phyloP scores from a whole-genome alignment of 2,329 filamentous ascomycete species.

The Aspergillus oerlinghausenensis region DNA sequence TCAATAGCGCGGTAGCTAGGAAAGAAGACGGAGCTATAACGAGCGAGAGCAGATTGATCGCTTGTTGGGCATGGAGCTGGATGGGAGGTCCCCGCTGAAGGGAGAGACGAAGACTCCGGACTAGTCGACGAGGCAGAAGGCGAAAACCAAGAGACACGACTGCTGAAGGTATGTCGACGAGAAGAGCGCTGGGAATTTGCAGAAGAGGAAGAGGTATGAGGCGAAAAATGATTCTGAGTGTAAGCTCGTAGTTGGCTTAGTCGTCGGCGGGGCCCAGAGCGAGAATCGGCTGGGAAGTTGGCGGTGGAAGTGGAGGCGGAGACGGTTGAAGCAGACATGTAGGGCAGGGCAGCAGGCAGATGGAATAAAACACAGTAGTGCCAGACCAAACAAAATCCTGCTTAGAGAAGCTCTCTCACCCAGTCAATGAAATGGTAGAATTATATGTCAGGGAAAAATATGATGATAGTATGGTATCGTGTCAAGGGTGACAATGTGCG shows the following conservation, averaged over 20 bases:
- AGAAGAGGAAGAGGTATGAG: slow-evolving; percentile 18
- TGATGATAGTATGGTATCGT: not conserved
- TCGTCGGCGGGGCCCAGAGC: slow-evolving; percentile 35
- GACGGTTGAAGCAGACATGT: slow-evolving; percentile 31
- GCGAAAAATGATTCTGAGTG: slow-evolving; percentile 29
- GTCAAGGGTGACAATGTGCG: not conserved
- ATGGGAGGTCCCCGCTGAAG: slow-evolving; percentile 16
- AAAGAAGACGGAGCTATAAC: slow-evolving; percentile 15
- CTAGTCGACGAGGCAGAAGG: slow-evolving; percentile 21
- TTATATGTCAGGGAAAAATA: not conserved
- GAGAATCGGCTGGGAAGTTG: slow-evolving; percentile 27
- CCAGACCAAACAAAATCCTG: not conserved
- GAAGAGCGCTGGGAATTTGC: slow-evolving; percentile 22
- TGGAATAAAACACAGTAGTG: not conserved
- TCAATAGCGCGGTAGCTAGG: slow-evolving; percentile 19
- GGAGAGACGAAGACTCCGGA: slow-evolving; percentile 21
- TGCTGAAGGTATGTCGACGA: slow-evolving; percentile 33
- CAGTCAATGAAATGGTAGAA: not conserved
- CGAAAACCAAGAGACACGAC: slow-evolving; percentile 33
- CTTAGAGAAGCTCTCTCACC: not conserved
- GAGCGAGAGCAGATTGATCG: slow-evolving; percentile 19
- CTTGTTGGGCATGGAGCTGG: slow-evolving; percentile 26
- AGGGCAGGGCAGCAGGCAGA: not conserved
- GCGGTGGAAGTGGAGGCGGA: slow-evolving; percentile 36
- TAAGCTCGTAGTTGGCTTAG: slow-evolving; percentile 39